phyloP scores from a whole-genome alignment of 1,284 basidiomycete species.

The Cutaneotrichosporon curvatum region DNA sequence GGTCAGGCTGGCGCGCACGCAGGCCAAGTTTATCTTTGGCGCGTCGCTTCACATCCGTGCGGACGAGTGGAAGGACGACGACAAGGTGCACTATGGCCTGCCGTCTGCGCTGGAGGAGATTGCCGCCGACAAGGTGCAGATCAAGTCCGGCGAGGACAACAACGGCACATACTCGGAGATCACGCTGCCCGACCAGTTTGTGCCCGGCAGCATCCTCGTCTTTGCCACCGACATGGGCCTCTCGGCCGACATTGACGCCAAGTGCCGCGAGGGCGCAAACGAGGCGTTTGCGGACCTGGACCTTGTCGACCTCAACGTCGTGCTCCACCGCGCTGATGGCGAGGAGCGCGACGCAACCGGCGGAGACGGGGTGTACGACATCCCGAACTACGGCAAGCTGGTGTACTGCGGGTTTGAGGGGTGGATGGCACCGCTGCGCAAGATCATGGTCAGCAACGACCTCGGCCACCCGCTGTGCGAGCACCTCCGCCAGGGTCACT shows the following conservation, averaged over 20 bases:
- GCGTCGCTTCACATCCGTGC: conserved; percentile 63
- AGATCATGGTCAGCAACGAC: conserved; percentile 80
- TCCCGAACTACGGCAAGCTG: conserved; percentile 65
- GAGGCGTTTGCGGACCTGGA: conserved; percentile 67
- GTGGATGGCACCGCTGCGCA: conserved; percentile 81
- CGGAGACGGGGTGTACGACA: conserved; percentile 62
- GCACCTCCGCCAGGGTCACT: conserved; percentile 74
- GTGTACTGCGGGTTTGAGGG: conserved; percentile 89
- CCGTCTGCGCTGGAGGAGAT: conserved; percentile 64
- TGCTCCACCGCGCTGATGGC: conserved; percentile 73
- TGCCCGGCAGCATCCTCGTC: conserved; percentile 83
- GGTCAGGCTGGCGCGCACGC: conserved; percentile 70
- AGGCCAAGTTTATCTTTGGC: conserved; percentile 71
- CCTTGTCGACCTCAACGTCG: conserved; percentile 77
- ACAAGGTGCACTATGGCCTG: conserved; percentile 61
- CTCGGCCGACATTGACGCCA: conserved; percentile 61
- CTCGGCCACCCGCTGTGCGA: conserved; percentile 82
- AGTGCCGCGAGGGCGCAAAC: conserved; percentile 61
- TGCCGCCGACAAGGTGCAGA: conserved; percentile 50
- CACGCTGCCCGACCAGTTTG: conserved; percentile 73
- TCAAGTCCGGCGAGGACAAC: conserved; percentile 51
- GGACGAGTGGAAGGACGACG: conserved; percentile 56
- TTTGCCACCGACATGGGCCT: conserved; percentile 68
- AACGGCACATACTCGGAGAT: conserved; percentile 71
- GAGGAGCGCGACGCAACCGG: conserved; percentile 82